These are phyloP conservation scores for Friedmanniomyces endolithicus DNA, from an alignment of 495 filamentous ascomycete genomes.

Conservation along the genomic window DNA sequence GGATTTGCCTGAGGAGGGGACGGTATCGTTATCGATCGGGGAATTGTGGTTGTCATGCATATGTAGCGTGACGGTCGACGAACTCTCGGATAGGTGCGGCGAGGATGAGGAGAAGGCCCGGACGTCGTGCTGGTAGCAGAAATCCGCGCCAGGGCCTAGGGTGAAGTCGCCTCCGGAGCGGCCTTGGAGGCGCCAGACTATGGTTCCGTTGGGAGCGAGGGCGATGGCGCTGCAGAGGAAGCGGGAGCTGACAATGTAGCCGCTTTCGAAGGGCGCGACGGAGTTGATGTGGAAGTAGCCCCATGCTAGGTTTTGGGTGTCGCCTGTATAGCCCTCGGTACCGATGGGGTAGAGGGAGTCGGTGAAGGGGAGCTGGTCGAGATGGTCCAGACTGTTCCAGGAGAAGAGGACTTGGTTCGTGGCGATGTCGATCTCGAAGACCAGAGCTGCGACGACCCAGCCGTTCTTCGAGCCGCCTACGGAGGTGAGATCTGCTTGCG, in stretches of 20 bases:
- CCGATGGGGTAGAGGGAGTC: constrained; percentile 11
- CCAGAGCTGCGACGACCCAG: constrained; percentile 19
- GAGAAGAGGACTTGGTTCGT: constrained; percentile 27
- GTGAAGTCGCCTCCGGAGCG: constrained; percentile 2
- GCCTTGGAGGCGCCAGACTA: constrained; percentile 3
- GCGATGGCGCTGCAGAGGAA: constrained; percentile 8
- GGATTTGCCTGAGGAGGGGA: constrained; percentile 7
- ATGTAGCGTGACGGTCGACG: constrained; percentile 4
- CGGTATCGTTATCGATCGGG: constrained; percentile 11
- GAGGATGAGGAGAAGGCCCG: constrained; percentile 5
- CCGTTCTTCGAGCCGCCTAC: constrained; percentile 15
- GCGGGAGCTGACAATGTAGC: constrained; percentile 11
- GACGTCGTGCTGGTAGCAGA: constrained; percentile 21
- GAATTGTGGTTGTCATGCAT: constrained; percentile 17
- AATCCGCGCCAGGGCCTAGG: constrained; percentile 14
- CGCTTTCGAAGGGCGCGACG: constrained; percentile 3
- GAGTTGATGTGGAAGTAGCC: constrained; percentile 25
- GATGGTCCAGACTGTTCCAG: constrained; percentile 26
- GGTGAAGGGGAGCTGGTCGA: constrained; percentile 20
- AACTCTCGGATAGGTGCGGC: too few species aligned
- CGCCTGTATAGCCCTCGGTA: constrained; percentile 19
- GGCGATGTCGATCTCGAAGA: constrained; percentile 24
- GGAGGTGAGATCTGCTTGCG: constrained; percentile 9
- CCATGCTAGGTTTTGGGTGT: constrained; percentile 11
- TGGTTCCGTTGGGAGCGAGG: background rate